Base-by-base conservation (phyloP, 768 basidiomycete species). In the Suillus ampliporus region DNA sequence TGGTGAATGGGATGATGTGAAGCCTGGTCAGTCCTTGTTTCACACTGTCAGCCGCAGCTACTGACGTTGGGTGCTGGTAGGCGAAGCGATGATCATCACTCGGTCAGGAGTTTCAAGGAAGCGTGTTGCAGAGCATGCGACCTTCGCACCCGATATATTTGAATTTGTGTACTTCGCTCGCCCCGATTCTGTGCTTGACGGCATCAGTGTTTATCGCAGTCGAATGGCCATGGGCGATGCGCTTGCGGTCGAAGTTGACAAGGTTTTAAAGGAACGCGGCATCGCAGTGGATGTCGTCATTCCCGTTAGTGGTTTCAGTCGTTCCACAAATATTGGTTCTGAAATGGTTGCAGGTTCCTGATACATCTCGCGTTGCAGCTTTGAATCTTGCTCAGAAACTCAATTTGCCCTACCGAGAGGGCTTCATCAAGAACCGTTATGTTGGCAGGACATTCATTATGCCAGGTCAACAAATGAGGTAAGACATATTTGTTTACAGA, bases 221-320 rank as follows among this genome's bases (percentile, higher is more conserved):
- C 90, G 97, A 43, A 99, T 99, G 97, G 95, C 97, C 1, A 99
- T 99, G 97, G 97, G 97, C 60, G 96, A 99, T 72, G 87, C 90
- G 6, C 85, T 99, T 53, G 97, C 96, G 1, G 90, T 87, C 47
- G 92, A 96, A 76, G 95, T 97, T 28, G 78, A 84, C 72, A 83
- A 85, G 26, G 86, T 95, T 46, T 80, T 99, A 52, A 74, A 80
- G 51, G 84, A 87, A 64, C 84, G 85, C 48, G 83, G 89, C 44
- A 78, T 96, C 48, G 80, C 82, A 21, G 88, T 97, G 57, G 97
- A 99, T 75, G 97, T 99, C 19, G 96, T 99, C 66, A 99, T 99
- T 71, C 97, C 97, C 19, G 94, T 91, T 66, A 68, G 84, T 76
- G 58, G 61, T 38, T 19, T 15, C 26, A 23, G 52, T 38, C 35